These are phyloP conservation scores for Rhizophora apiculata DNA, from an alignment of 345 rosid species.

Conservation along the genomic window DNA sequence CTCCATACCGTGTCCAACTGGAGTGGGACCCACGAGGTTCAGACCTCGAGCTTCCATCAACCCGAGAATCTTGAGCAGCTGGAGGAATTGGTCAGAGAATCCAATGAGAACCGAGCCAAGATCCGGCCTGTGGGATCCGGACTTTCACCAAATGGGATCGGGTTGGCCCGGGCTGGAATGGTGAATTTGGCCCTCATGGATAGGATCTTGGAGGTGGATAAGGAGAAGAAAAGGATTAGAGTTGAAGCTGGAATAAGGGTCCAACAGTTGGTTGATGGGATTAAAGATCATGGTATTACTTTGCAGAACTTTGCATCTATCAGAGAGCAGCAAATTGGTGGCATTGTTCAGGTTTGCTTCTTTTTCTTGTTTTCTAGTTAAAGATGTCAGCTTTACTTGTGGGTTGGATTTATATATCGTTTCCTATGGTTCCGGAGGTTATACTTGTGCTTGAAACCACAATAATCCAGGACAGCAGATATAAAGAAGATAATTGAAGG, in stretches of 20 bases:
- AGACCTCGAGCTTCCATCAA: conserved; percentile 78
- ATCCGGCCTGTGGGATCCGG: conserved; percentile 95
- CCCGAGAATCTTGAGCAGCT: conserved; percentile 70
- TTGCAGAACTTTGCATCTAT: conserved; percentile 94
- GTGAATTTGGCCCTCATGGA: conserved; percentile 87
- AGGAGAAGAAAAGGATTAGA: conserved; percentile 69
- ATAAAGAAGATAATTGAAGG: too few species aligned
- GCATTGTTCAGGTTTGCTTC: conserved; percentile 77
- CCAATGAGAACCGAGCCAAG: conserved; percentile 50
- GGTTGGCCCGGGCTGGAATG: conserved; percentile 85
- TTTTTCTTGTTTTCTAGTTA: background rate
- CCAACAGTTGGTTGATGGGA: conserved; percentile 81
- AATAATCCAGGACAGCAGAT: too few species aligned
- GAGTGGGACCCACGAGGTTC: conserved; percentile 99
- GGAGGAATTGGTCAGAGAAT: conserved; percentile 63
- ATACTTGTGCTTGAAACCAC: background rate
- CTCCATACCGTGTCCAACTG: conserved; percentile 93
- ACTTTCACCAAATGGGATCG: conserved; percentile 87
- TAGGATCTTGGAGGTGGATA: conserved; percentile 72
- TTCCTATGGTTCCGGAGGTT: background rate
- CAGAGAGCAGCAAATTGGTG: conserved; percentile 98
- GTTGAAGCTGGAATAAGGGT: conserved; percentile 93
- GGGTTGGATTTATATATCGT: background rate
- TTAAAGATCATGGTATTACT: conserved; percentile 72
- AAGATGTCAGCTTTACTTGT: background rate